Percentiles rank a stretch among this genome's conserved stretches.
These are phyloP conservation scores for Diaporthe sp. DNA, from an alignment of 2,329 filamentous ascomycete species.

Conservation along the genomic window DNA sequence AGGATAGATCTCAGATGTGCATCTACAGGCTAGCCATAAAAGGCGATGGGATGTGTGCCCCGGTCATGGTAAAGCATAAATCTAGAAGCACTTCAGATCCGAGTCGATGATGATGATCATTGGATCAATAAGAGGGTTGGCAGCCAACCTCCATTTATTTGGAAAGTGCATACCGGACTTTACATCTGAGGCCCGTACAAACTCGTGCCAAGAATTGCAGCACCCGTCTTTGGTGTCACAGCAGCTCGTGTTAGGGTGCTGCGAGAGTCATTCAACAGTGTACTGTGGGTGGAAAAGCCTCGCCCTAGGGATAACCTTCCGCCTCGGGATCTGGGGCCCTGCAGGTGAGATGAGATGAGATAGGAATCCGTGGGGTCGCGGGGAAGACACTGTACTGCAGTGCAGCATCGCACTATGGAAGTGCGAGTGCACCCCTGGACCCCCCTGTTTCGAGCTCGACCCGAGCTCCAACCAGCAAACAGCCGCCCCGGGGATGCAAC, in stretches of 20 bases:
- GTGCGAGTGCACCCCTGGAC: background rate
- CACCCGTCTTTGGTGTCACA: background rate
- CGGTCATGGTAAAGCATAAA: background rate
- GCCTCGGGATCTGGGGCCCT: constrained; percentile 12
- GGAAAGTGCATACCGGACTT: background rate
- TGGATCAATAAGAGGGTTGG: background rate
- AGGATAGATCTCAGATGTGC: constrained; percentile 9
- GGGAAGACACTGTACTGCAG: background rate
- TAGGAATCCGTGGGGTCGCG: constrained; percentile 1
- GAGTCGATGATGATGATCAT: background rate
- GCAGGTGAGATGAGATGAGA: background rate
- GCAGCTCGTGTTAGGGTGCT: background rate
- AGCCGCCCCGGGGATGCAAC: background rate
- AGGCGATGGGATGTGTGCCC: background rate
- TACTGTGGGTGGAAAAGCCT: background rate
- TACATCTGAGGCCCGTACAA: constrained; percentile 8
- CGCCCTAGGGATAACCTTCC: constrained; percentile 17
- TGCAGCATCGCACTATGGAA: constrained; percentile 1
- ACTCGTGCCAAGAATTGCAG: background rate
- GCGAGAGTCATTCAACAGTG: background rate
- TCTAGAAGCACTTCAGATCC: background rate
- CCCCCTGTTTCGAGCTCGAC: constrained; percentile 1
- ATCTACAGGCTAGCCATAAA: constrained; percentile 3
- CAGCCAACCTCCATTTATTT: background rate
- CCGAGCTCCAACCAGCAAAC: background rate